Evolutionary conservation across 2,329 filamentous ascomycete genomes (phyloP).

Genomic region (Aspergillus jensenii): DNA sequence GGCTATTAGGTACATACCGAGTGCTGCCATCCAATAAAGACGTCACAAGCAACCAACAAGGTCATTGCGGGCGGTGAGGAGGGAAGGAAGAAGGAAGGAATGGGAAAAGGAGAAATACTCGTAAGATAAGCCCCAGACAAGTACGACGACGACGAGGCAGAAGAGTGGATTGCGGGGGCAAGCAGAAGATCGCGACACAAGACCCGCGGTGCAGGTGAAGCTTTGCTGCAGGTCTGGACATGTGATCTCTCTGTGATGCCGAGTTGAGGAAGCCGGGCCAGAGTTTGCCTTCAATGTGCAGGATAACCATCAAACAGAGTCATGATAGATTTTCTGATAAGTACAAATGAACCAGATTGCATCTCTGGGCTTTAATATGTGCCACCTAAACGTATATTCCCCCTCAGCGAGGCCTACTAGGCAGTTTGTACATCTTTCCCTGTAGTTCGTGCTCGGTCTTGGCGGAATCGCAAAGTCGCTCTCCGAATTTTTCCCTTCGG

Average conservation of each 20-base stretch:
- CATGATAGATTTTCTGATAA: no score
- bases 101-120: constrained; percentile 1
- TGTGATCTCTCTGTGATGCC: constrained; percentile 15
- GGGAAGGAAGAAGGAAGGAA: constrained; percentile 9
- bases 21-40: constrained; percentile 51
- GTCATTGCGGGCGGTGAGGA: constrained; percentile 31
- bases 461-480: constrained; percentile 9
- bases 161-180: constrained; percentile 5
- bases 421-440: neutral
- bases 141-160: constrained; percentile 2
- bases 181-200: neutral
- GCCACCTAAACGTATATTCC: neutral
- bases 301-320: no score
- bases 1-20: constrained; percentile 38
- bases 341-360: no score
- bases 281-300: no score
- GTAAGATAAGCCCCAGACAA: constrained; percentile 3
- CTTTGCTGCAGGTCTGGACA: constrained; percentile 15
- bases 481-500: constrained; percentile 23
- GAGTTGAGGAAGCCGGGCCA: neutral
- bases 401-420: neutral
- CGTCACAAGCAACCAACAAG: constrained; percentile 33
- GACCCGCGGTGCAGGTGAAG: constrained; percentile 16
- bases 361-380: neutral
- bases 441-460: neutral